Evolutionary conservation across 768 basidiomycete genomes (phyloP).

Genomic region (Macrolepiota dolichaula): DNA sequence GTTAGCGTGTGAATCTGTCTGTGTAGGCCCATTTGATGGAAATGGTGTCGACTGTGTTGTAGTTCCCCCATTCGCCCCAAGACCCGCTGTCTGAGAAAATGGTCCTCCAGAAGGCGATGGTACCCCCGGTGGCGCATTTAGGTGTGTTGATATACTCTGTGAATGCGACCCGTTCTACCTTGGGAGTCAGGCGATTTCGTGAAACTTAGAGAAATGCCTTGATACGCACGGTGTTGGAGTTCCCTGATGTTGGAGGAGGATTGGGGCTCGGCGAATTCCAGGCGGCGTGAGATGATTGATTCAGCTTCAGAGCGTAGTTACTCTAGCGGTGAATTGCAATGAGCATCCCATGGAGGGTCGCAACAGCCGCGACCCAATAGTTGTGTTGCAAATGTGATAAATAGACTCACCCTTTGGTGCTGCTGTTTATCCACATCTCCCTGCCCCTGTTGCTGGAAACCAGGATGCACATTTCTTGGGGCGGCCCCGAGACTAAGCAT

Average conservation of each 20-base stretch:
- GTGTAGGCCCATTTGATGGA: conserved; percentile 31
- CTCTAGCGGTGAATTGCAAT: conserved; percentile 31
- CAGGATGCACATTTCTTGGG: conserved; percentile 46
- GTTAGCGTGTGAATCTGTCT: conserved; percentile 28
- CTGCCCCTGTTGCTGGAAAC: conserved; percentile 56
- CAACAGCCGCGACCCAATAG: not conserved
- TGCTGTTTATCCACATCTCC: conserved; percentile 65
- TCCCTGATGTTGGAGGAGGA: conserved; percentile 26
- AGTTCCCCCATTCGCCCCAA: conserved; percentile 23
- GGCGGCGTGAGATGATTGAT: conserved; percentile 56
- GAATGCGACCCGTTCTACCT: conserved; percentile 35
- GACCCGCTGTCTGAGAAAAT: conserved; percentile 22
- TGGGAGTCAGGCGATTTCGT: conserved; percentile 1
- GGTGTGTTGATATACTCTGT: conserved; percentile 40
- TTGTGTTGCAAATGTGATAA: not conserved
- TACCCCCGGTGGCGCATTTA: conserved; percentile 50
- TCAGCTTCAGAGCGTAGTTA: conserved; percentile 62
- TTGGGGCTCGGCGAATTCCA: conserved; percentile 58
- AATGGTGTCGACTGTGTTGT: conserved; percentile 30
- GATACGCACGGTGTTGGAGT: conserved; percentile 10
- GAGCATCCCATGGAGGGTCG: not conserved
- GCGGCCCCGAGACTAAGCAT: conserved; percentile 54
- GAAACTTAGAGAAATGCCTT: not conserved
- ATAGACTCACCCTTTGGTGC: conserved; percentile 52
- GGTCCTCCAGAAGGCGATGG: conserved; percentile 27